Percentiles rank a stretch among this genome's conserved stretches.
Evolutionary conservation across 108 stramenopile genomes (phyloP).

Genomic region (Ochromonas danica): DNA sequence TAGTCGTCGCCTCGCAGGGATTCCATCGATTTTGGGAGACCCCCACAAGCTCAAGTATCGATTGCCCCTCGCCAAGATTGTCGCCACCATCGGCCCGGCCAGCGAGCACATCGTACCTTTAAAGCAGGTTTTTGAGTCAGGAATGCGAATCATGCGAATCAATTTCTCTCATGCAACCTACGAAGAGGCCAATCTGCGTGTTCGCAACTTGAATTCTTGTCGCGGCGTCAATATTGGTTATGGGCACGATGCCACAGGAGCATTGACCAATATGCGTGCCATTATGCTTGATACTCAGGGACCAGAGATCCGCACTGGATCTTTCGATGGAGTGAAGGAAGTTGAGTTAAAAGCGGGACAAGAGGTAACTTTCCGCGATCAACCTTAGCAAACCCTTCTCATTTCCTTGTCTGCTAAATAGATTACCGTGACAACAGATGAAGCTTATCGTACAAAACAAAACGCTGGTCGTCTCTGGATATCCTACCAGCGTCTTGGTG

Average conservation of each 20-base stretch:
- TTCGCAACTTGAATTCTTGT: conserved; percentile 63
- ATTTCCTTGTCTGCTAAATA: not conserved
- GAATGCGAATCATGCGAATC: conserved; percentile 85
- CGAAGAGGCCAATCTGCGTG: conserved; percentile 85
- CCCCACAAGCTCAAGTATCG: too few species aligned
- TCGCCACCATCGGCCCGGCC: not conserved
- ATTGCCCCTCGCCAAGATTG: not conserved
- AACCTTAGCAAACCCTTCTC: not conserved
- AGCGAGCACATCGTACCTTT: conserved; percentile 32
- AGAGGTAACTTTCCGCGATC: not conserved
- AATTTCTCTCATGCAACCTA: conserved; percentile 92
- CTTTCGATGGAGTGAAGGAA: not conserved
- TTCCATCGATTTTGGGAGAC: too few species aligned
- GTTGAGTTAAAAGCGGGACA: not conserved
- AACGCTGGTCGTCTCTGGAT: conserved; percentile 44
- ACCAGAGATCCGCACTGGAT: conserved; percentile 22
- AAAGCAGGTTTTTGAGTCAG: conserved; percentile 67
- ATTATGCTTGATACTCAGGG: conserved; percentile 36
- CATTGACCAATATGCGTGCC: conserved; percentile 22
- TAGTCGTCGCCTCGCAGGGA: too few species aligned
- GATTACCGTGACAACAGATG: conserved; percentile 43
- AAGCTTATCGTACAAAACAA: conserved; percentile 53
- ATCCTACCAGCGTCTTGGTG: conserved; percentile 76
- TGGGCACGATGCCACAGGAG: not conserved
- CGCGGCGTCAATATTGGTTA: not conserved